phyloP scores from a whole-genome alignment of 257 asterid species.

The Solanum paucissectum region DNA sequence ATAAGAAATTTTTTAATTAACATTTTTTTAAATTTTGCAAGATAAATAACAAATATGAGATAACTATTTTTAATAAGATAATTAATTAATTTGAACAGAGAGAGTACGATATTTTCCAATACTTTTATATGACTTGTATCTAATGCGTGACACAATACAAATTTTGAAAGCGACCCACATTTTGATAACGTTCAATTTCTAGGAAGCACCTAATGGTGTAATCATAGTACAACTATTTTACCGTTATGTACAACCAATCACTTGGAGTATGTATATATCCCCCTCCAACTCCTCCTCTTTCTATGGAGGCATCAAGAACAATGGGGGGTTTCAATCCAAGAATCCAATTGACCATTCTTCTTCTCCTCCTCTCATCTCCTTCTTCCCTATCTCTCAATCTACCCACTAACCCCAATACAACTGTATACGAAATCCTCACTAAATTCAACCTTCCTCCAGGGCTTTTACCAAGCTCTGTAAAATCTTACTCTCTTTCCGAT shows the following conservation, averaged over 20 bases:
- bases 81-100: too few species aligned
- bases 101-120: too few species aligned
- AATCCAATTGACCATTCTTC: not conserved
- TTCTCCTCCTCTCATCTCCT: not conserved
- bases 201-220: not conserved
- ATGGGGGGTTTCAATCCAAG: not conserved
- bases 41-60: too few species aligned
- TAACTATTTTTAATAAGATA: too few species aligned
- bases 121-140: too few species aligned
- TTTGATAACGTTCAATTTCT: not conserved
- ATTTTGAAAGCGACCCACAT: not conserved
- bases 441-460: slow-evolving; percentile 74
- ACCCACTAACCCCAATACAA: not conserved
- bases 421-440: slow-evolving; percentile 59
- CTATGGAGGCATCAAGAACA: not conserved
- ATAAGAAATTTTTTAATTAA: too few species aligned
- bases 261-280: too few species aligned
- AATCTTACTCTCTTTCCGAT: slow-evolving; percentile 49
- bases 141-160: too few species aligned
- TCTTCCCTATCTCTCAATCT: not conserved
- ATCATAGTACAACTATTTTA: not conserved
- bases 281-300: not conserved
- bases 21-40: too few species aligned
- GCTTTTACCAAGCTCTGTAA: slow-evolving; percentile 75
- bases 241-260: not conserved